Evolutionary conservation across 1,284 basidiomycete species (phyloP).

Genomic region (Ceratobasidium sp.): DNA sequence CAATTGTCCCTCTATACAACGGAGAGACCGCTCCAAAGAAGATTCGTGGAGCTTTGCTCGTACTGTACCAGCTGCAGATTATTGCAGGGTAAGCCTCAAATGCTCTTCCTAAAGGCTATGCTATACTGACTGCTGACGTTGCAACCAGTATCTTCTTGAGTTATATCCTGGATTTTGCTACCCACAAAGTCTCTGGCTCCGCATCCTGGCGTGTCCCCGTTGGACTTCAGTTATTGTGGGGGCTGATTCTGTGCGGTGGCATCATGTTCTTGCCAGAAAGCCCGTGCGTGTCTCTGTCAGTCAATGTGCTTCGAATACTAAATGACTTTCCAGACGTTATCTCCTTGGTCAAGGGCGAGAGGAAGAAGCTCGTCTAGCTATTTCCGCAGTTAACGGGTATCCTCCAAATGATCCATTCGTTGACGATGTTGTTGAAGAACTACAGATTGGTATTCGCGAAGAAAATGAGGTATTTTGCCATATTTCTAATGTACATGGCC

Average conservation of each 20-base stretch:
- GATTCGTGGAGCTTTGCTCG: conserved; percentile 78
- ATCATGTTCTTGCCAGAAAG: conserved; percentile 84
- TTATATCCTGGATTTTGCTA: conserved; percentile 79
- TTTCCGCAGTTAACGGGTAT: conserved; percentile 76
- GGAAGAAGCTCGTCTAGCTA: conserved; percentile 70
- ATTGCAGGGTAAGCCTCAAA: conserved; percentile 68
- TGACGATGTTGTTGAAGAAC: conserved; percentile 74
- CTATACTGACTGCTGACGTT: conserved; percentile 32
- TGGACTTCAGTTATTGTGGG: conserved; percentile 77
- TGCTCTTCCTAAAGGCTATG: background rate
- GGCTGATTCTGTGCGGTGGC: conserved; percentile 74
- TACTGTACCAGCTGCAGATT: conserved; percentile 82
- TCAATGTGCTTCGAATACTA: background rate
- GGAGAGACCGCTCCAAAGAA: conserved; percentile 84
- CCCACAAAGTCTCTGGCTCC: conserved; percentile 69
- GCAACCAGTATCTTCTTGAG: conserved; percentile 73
- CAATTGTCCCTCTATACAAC: conserved; percentile 84
- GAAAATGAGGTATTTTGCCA: conserved; percentile 51
- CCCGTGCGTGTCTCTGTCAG: conserved; percentile 64
- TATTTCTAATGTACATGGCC: conserved; percentile 44
- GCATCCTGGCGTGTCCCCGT: conserved; percentile 74
- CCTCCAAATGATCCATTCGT: conserved; percentile 73
- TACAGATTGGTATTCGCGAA: conserved; percentile 72
- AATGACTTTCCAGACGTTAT: conserved; percentile 64
- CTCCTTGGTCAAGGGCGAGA: conserved; percentile 68